Evolutionary conservation across 192 early-diverging fungal species (phyloP).

Genomic region (Chytriomyces sp.): DNA sequence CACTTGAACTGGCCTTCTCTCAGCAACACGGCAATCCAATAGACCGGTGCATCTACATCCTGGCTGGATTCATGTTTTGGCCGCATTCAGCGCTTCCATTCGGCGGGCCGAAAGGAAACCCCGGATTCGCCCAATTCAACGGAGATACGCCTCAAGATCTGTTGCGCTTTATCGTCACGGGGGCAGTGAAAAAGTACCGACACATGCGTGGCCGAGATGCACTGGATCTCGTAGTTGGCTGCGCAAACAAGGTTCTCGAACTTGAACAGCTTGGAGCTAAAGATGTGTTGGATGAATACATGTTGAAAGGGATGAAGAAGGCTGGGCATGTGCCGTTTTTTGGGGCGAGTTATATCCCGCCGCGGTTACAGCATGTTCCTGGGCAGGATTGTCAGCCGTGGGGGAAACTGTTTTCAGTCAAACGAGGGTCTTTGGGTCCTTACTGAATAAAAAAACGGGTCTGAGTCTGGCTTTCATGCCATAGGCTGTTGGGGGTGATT

Average conservation of each 20-base stretch:
- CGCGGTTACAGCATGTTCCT: not conserved
- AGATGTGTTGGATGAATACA: not conserved
- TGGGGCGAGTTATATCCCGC: not conserved
- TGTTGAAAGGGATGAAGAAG: not conserved
- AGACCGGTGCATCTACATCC: too few species aligned
- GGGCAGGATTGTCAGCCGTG: too few species aligned
- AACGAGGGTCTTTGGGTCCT: too few species aligned
- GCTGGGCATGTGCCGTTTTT: not conserved
- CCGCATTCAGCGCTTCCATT: not conserved
- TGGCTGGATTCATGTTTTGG: too few species aligned
- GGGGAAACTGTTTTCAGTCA: too few species aligned
- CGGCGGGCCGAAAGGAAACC: not conserved
- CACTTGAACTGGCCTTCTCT: too few species aligned
- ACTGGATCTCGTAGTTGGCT: not conserved
- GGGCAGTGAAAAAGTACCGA: not conserved
- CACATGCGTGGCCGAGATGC: slow-evolving; percentile 3
- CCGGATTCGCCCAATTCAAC: not conserved
- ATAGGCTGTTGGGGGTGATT: too few species aligned
- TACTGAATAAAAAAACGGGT: too few species aligned
- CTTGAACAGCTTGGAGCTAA: not conserved
- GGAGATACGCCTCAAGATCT: not conserved
- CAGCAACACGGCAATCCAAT: too few species aligned
- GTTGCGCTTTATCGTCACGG: not conserved
- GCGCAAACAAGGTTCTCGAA: slow-evolving; percentile 1
- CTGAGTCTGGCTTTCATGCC: too few species aligned